Percentiles rank a stretch among this genome's conserved stretches.
Evolutionary conservation across 805 yeast species (phyloP).

Genomic region (Suhomyces sp.): DNA sequence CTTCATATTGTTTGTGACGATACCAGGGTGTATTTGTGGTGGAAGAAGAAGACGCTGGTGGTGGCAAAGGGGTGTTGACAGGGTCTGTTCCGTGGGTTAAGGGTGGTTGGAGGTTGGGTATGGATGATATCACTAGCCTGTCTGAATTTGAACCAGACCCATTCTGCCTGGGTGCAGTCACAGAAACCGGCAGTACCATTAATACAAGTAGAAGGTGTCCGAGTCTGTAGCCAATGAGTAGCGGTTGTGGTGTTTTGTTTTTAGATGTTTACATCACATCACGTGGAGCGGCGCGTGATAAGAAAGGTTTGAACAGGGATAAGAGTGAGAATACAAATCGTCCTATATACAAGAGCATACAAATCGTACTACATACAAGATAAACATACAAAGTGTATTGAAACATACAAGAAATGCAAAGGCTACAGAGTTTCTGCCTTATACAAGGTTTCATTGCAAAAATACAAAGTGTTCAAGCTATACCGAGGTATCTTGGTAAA

Average conservation of each 20-base stretch:
- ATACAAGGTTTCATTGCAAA: too few species aligned
- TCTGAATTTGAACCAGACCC: neutral
- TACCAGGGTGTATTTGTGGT: constrained; percentile 9
- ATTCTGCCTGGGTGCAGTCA: neutral
- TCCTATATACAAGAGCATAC: too few species aligned
- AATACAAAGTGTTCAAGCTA: too few species aligned
- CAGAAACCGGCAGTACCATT: constrained; percentile 1
- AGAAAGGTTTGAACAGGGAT: too few species aligned
- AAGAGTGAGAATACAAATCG: too few species aligned
- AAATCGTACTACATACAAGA: too few species aligned
- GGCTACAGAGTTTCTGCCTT: too few species aligned
- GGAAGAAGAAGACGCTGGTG: constrained; percentile 4
- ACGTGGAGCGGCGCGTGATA: neutral
- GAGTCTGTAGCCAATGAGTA: too few species aligned
- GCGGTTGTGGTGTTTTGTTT: neutral
- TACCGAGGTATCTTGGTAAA: too few species aligned
- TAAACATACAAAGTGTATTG: too few species aligned
- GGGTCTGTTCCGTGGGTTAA: neutral
- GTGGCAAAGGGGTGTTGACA: constrained; percentile 1
- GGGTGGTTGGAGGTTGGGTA: constrained; percentile 13
- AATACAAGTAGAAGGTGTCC: neutral
- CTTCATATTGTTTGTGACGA: constrained; percentile 6
- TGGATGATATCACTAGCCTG: constrained; percentile 5
- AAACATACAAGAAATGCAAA: too few species aligned
- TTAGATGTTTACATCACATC: neutral